Conservation (phyloP, 768 basidiomycete genomes). For the Xanthoconium stramineum region DNA sequence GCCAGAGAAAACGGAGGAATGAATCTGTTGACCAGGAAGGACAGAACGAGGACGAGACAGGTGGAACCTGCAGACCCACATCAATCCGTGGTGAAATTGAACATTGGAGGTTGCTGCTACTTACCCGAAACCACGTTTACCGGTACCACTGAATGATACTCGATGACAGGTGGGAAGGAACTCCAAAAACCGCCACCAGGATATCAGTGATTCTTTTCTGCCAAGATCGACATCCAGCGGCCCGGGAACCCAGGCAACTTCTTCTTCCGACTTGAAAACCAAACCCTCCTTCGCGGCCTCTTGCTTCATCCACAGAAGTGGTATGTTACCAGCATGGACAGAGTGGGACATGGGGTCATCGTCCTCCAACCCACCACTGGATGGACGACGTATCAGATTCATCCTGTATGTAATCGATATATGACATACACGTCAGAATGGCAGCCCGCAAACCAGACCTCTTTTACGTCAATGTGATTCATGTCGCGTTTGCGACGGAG, state of each 20-base stretch:
- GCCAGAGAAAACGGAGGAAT: neutral
- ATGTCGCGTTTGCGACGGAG: neutral
- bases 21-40: constrained; percentile 5
- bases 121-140: neutral
- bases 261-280: neutral
- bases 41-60: neutral
- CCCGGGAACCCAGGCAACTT: neutral
- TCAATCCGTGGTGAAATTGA: neutral
- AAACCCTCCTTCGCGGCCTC: constrained; percentile 8
- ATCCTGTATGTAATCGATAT: neutral
- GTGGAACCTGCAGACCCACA: neutral
- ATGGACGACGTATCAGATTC: neutral
- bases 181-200: neutral
- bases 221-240: constrained; percentile 7
- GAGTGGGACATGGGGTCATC: neutral
- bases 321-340: constrained; percentile 3
- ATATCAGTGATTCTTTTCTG: neutral
- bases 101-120: neutral
- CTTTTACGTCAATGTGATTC: constrained; percentile 1
- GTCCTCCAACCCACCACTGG: constrained; percentile 1
- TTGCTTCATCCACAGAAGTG: constrained; percentile 10
- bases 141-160: constrained; percentile 6
- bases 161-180: neutral
- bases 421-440: constrained; percentile 11
- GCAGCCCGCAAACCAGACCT: constrained; percentile 12